These are phyloP conservation scores for Polygonum maritimum DNA, from an alignment of 148 eudicot species.

Conservation along the genomic window DNA sequence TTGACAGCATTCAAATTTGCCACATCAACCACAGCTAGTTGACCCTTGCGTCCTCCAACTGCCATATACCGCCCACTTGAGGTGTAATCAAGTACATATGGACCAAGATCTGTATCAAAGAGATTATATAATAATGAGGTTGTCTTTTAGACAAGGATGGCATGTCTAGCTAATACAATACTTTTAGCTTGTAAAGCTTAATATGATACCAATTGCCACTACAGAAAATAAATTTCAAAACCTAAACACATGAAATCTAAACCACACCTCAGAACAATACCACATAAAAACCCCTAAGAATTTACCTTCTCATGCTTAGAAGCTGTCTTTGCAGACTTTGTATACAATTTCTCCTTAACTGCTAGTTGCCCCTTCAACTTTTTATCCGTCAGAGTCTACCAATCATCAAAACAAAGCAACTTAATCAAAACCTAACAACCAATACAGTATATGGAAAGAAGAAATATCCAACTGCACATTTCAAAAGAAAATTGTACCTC, in stretches of 20 bases:
- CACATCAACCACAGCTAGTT: constrained; percentile 69
- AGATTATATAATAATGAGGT: constrained; percentile 2
- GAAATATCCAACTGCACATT: neutral
- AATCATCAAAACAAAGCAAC: constrained; percentile 9
- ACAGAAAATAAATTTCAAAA: neutral
- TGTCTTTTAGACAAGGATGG: neutral
- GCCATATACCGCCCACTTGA: constrained; percentile 91
- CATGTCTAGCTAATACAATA: neutral
- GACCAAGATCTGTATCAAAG: constrained; percentile 63
- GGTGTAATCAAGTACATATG: constrained; percentile 69
- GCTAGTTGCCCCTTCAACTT: constrained; percentile 85
- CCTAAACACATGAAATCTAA: neutral
- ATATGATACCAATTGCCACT: neutral
- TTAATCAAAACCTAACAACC: neutral
- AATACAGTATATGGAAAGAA: neutral
- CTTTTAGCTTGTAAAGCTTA: neutral
- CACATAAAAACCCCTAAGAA: constrained; percentile 3
- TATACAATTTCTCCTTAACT: constrained; percentile 47
- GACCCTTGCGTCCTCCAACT: constrained; percentile 83
- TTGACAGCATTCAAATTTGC: constrained; percentile 45
- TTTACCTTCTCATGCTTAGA: constrained; percentile 75
- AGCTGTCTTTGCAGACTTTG: constrained; percentile 69
- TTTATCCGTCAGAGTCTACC: constrained; percentile 63
- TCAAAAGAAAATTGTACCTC: constrained; percentile 33
- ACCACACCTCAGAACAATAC: neutral